Base-by-base conservation (phyloP, 169 alveolate species). In the Babesia sp. region DNA sequence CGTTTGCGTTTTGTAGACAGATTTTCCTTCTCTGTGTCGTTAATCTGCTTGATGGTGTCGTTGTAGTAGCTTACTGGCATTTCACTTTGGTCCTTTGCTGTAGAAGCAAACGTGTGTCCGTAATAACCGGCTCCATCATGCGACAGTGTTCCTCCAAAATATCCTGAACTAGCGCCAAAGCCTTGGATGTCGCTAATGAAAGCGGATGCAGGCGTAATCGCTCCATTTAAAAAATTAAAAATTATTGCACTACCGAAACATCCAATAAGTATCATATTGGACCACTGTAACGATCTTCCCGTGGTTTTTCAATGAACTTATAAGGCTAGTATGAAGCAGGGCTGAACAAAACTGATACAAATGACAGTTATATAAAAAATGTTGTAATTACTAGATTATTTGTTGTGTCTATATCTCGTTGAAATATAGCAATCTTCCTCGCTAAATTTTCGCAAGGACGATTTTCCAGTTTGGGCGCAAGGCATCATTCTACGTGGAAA, bases 31-130 rank as follows among this genome's bases (percentile, higher is more conserved):
- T 28, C 12, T 48, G 12, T 48, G 45, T 4, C 50, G 51, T 31
- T 41, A 9, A 48, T 11, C 56, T n/a, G n/a, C n/a, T n/a, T n/a
- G n/a, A n/a, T n/a, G n/a, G n/a, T n/a, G 18, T 20, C 71, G 55
- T 54, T 54, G 24, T 60, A 60, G 12, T 41, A 39, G 7, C 26
- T 56, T 39, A 60, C 1, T 60, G 71, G 71, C 71, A 60, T 60
- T 60, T 60, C 56, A 41, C n/a, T n/a, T 60, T 20, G 34, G 33
- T 34, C 14, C 24, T 26, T 16, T 7, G 71, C 41, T 44, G 16
- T 8, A 60, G 41, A 12, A 37, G n/a, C 26, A 26, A 0, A 37
- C 42, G 57, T 1, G 42, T 60, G 14, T 42, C 71, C 41, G 41
- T 1, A 60, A 60, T 60, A 18, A 39, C 56, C 29, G 39, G 71